A percentile compares a stretch with the other conserved stretches of the same genome.
phyloP scores from a whole-genome alignment of 306 rosid species.

The Clitoria ternatea region DNA sequence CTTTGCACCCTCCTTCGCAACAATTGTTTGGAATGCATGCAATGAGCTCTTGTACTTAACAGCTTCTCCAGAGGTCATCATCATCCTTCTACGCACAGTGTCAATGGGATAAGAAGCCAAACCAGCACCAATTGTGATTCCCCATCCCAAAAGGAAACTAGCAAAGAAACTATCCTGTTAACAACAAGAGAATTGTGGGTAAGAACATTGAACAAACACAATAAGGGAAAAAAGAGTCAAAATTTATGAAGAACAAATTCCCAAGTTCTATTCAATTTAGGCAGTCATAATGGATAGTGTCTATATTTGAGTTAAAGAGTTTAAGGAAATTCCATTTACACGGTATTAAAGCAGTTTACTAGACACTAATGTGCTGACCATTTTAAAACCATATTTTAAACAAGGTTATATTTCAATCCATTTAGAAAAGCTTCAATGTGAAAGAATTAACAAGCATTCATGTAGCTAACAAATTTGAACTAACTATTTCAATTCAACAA shows the following conservation, averaged over 20 bases:
- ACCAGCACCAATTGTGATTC: conserved; percentile 82
- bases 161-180: conserved; percentile 88
- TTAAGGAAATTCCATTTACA: background rate
- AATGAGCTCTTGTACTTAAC: conserved; percentile 78
- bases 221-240: background rate
- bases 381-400: background rate
- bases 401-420: background rate
- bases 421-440: background rate
- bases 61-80: conserved; percentile 99
- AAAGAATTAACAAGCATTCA: background rate
- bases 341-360: background rate
- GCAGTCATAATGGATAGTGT: background rate
- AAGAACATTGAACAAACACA: background rate
- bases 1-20: conserved; percentile 72
- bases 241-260: background rate
- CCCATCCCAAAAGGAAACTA: conserved; percentile 89
- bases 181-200: conserved; percentile 12
- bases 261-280: background rate
- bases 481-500: background rate
- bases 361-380: background rate
- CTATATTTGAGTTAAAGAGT: background rate
- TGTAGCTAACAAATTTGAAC: background rate
- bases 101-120: conserved; percentile 84
- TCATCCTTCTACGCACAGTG: conserved; percentile 91
- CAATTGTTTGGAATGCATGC: conserved; percentile 65